Evolutionary conservation across 192 early-diverging fungal genomes (phyloP).

Genomic region (Linnemannia schmuckeri): DNA sequence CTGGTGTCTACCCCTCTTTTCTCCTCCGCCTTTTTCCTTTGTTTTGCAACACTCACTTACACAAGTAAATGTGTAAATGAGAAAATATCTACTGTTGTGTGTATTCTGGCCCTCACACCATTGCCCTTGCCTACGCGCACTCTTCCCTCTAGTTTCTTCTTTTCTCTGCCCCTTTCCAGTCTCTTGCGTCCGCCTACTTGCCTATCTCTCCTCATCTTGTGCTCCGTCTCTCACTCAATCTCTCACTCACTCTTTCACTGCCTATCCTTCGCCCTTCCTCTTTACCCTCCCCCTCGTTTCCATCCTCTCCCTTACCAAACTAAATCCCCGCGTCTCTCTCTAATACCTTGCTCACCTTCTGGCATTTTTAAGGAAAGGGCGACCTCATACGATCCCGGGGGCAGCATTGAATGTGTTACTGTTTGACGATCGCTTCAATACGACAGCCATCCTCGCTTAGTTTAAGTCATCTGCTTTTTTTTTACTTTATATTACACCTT

Average conservation of each 20-base stretch:
- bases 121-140: no score
- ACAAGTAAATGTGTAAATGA: neutral
- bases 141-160: no score
- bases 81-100: no score
- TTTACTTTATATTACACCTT: neutral
- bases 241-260: neutral
- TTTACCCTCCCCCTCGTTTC: neutral
- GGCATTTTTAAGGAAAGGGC: neutral
- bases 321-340: neutral
- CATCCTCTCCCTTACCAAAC: neutral
- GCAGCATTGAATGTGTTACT: neutral
- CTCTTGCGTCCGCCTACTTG: no score
- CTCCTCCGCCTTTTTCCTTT: no score
- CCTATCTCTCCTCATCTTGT: neutral
- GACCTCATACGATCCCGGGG: neutral
- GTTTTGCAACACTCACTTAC: no score
- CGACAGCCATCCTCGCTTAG: no score
- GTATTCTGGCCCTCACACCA: no score
- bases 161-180: no score
- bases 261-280: neutral
- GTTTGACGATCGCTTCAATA: neutral
- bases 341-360: neutral
- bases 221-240: neutral
- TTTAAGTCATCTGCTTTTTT: neutral
- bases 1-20: no score